Evolutionary conservation across 768 basidiomycete genomes (phyloP).

Genomic region (Suillus clintonianus): DNA sequence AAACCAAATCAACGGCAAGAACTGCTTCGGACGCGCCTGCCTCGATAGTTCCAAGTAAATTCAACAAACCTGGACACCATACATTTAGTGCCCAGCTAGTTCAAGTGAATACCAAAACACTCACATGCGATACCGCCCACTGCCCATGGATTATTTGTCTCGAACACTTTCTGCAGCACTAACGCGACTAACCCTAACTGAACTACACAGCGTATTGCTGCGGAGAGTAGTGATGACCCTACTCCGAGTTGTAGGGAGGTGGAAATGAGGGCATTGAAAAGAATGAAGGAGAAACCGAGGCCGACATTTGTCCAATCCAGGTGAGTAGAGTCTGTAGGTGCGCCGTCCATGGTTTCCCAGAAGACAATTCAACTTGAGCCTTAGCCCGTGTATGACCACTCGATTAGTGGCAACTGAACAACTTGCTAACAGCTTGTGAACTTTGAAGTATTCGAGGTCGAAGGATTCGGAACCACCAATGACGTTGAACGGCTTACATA

Average conservation of each 20-base stretch:
- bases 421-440: neutral
- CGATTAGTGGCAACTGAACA: neutral
- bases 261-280: slow-evolving; percentile 71
- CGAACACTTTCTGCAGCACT: slow-evolving; percentile 73
- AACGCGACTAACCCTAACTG: slow-evolving; percentile 78
- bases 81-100: neutral
- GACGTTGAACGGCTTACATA: neutral
- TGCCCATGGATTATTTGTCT: slow-evolving; percentile 70
- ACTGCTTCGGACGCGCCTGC: slow-evolving; percentile 51
- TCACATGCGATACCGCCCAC: slow-evolving; percentile 73
- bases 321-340: slow-evolving; percentile 23
- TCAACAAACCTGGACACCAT: slow-evolving; percentile 55
- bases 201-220: slow-evolving; percentile 72
- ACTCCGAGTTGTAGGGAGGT: slow-evolving; percentile 65
- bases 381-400: neutral
- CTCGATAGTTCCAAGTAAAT: slow-evolving; percentile 77
- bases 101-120: slow-evolving; percentile 28
- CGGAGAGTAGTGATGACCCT: slow-evolving; percentile 64
- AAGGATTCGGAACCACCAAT: neutral
- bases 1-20: neutral
- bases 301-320: slow-evolving; percentile 76
- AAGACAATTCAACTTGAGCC: neutral
- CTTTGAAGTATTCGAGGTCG: neutral
- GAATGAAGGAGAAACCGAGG: slow-evolving; percentile 73
- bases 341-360: slow-evolving; percentile 31